phyloP scores from a whole-genome alignment of 2,329 filamentous ascomycete genomes.

The Cladosporium sp. region DNA sequence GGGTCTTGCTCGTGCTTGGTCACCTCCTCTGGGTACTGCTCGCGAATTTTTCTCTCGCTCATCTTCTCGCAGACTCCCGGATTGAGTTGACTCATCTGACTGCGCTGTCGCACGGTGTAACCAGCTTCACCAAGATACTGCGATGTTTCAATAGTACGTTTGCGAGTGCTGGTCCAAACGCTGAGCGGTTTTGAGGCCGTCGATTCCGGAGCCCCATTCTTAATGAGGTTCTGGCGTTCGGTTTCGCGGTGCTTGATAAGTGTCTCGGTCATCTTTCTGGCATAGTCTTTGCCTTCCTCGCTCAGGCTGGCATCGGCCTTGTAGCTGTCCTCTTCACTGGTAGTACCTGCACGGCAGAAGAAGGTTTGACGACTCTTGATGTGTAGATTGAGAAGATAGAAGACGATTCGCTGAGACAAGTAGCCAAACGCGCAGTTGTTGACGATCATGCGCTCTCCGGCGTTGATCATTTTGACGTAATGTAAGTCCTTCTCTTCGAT shows the following conservation, averaged over 20 bases:
- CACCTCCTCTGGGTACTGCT: slow-evolving; percentile 86
- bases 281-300: slow-evolving; percentile 76
- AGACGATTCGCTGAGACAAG: slow-evolving; percentile 93
- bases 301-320: slow-evolving; percentile 87
- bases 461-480: slow-evolving; percentile 99
- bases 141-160: slow-evolving; percentile 87
- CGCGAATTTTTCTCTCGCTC: slow-evolving; percentile 77
- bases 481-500: slow-evolving; percentile 94
- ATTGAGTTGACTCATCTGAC: slow-evolving; percentile 96
- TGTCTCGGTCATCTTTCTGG: slow-evolving; percentile 81
- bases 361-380: slow-evolving; percentile 94
- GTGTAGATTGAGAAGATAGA: slow-evolving; percentile 95
- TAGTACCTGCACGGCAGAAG: slow-evolving; percentile 84
- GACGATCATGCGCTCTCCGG: slow-evolving; percentile 87
- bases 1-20: slow-evolving; percentile 91
- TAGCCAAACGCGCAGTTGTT: slow-evolving; percentile 98
- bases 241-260: slow-evolving; percentile 80
- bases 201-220: slow-evolving; percentile 64
- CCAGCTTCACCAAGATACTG: slow-evolving; percentile 76
- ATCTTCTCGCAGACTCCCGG: slow-evolving; percentile 95
- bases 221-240: slow-evolving; percentile 70
- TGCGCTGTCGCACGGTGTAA: slow-evolving; percentile 85
- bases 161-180: slow-evolving; percentile 92
- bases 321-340: slow-evolving; percentile 86
- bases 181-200: slow-evolving; percentile 76